Conservation (phyloP, 179 eudicot genomes). For the Dionaea muscipula region DNA sequence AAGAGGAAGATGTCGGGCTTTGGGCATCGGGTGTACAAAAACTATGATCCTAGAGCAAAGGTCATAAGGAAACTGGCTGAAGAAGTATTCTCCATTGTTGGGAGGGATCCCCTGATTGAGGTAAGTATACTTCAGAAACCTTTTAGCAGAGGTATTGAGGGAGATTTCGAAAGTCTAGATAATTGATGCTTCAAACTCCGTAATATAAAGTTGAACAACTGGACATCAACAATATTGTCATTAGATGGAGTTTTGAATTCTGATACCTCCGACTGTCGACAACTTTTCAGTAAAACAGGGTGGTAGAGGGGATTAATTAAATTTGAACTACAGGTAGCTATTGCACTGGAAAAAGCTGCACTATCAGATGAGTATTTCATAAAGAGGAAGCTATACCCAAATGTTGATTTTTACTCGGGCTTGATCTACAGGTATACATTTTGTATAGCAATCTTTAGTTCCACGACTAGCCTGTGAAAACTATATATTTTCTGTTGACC, state of each 20-base stretch:
- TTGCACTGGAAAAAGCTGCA: constrained; percentile 98
- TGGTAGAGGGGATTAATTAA: no score
- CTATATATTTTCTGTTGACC: constrained; percentile 8
- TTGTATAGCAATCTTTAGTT: neutral
- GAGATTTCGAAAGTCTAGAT: no score
- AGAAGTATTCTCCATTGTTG: constrained; percentile 97
- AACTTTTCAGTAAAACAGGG: no score
- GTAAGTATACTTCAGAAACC: constrained; percentile 15
- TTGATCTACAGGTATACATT: constrained; percentile 65
- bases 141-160: no score
- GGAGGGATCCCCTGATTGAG: constrained; percentile 98
- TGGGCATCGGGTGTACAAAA: constrained; percentile 95
- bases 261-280: no score
- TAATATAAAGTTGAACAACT: no score
- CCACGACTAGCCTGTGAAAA: neutral
- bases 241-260: no score
- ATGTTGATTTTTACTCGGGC: constrained; percentile 97
- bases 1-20: constrained; percentile 98
- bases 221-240: no score
- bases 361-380: constrained; percentile 84
- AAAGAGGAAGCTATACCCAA: constrained; percentile 86
- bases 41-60: constrained; percentile 95
- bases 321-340: constrained; percentile 55
- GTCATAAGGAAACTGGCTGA: constrained; percentile 85
- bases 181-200: no score